Percentiles rank a stretch among this genome's conserved stretches.
Evolutionary conservation across 2,329 filamentous ascomycete species (phyloP).

Genomic region (Alternaria novae-zelandiae): DNA sequence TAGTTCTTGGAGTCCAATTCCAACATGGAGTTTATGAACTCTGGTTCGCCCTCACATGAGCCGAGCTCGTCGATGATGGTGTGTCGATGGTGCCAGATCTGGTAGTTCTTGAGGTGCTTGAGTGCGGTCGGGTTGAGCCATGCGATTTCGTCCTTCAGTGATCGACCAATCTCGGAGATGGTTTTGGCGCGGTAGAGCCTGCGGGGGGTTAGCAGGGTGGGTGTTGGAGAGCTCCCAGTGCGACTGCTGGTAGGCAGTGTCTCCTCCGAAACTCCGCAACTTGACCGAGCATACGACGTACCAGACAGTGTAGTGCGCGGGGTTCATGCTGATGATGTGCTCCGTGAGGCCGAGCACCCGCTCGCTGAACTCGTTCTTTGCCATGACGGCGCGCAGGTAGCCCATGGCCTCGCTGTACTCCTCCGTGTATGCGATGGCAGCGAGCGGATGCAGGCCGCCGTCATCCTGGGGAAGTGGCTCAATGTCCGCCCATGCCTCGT

Average conservation of each 20-base stretch:
- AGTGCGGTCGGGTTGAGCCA: slow-evolving; percentile 89
- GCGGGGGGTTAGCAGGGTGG: slow-evolving; percentile 22
- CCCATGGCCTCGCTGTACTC: slow-evolving; percentile 92
- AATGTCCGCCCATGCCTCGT: slow-evolving; percentile 84
- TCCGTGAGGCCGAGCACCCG: slow-evolving; percentile 82
- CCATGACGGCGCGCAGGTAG: slow-evolving; percentile 94
- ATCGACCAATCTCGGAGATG: slow-evolving; percentile 69
- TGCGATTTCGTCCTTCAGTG: slow-evolving; percentile 73
- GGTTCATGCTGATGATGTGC: slow-evolving; percentile 90
- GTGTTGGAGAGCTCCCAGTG: neutral
- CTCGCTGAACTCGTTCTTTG: slow-evolving; percentile 79
- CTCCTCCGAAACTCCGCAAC: slow-evolving; percentile 4
- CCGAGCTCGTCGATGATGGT: slow-evolving; percentile 62
- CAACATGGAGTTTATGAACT: slow-evolving; percentile 82
- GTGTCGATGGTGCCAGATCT: slow-evolving; percentile 83
- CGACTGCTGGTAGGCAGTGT: neutral
- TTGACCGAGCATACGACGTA: slow-evolving; percentile 39
- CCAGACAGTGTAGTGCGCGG: slow-evolving; percentile 98
- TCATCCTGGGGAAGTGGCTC: slow-evolving; percentile 83
- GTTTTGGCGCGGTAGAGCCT: slow-evolving; percentile 86
- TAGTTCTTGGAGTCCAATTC: slow-evolving; percentile 93
- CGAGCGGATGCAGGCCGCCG: slow-evolving; percentile 75
- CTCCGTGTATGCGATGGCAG: slow-evolving; percentile 88
- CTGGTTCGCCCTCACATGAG: slow-evolving; percentile 70
- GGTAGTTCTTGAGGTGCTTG: slow-evolving; percentile 93